These are phyloP conservation scores for Fusarium falciforme DNA, from an alignment of 2,329 filamentous ascomycete species.

Conservation along the genomic window DNA sequence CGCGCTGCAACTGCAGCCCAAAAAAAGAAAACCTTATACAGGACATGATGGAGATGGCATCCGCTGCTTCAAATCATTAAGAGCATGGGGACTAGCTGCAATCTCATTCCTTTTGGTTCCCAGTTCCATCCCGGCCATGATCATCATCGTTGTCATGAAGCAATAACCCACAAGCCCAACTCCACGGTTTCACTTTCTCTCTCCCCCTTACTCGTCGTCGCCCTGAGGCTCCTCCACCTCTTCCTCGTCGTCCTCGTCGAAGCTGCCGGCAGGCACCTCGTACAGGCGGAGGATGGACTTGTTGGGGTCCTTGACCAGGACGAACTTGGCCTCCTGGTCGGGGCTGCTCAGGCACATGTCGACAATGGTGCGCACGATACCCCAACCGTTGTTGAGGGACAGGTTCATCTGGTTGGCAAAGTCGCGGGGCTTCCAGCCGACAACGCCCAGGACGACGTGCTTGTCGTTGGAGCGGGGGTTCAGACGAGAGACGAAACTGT, in stretches of 20 bases:
- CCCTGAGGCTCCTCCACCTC: slow-evolving; percentile 58
- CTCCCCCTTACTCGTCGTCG: slow-evolving; percentile 32
- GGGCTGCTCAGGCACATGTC: slow-evolving; percentile 88
- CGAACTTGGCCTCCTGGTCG: slow-evolving; percentile 84
- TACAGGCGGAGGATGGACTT: slow-evolving; percentile 95
- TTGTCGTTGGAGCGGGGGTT: slow-evolving; percentile 94
- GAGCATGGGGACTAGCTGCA: slow-evolving; percentile 40
- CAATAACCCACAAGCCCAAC: slow-evolving; percentile 13
- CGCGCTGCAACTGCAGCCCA: slow-evolving; percentile 31
- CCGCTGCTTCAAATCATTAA: slow-evolving; percentile 44
- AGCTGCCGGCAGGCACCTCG: slow-evolving; percentile 86
- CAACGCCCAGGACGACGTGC: slow-evolving; percentile 94
- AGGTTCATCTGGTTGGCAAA: slow-evolving; percentile 99
- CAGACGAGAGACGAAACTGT: slow-evolving; percentile 91
- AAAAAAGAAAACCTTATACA: slow-evolving; percentile 10
- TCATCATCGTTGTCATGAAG: slow-evolving; percentile 16
- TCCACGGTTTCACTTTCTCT: neutral
- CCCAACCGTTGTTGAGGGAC: slow-evolving; percentile 97
- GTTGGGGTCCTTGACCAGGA: slow-evolving; percentile 92
- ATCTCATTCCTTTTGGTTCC: slow-evolving; percentile 30
- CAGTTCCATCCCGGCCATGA: slow-evolving; percentile 7
- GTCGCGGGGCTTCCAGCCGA: slow-evolving; percentile 97
- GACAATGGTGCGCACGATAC: slow-evolving; percentile 96
- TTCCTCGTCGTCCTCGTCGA: slow-evolving; percentile 88
- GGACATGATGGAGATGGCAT: slow-evolving; percentile 36